Evolutionary conservation across 2,329 filamentous ascomycete genomes (phyloP).

Genomic region (Gremmenia infestans): DNA sequence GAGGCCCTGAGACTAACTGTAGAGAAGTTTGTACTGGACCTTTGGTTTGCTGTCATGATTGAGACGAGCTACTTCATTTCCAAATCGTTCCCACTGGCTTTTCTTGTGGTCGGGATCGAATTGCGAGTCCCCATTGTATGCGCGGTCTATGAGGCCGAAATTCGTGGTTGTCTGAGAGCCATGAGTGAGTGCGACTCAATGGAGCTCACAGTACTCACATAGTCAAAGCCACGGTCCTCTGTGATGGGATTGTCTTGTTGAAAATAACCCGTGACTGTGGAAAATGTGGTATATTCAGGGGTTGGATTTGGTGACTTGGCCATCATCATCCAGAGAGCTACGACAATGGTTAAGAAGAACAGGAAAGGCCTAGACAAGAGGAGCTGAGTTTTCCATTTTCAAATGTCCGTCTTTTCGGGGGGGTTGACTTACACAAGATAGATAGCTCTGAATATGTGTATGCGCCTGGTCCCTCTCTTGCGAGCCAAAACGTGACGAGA

Average conservation of each 20-base stretch:
- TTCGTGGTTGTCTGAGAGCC: constrained; percentile 49
- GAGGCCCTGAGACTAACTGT: constrained; percentile 31
- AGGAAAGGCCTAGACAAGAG: constrained; percentile 18
- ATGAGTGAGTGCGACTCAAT: background rate
- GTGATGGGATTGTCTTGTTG: constrained; percentile 58
- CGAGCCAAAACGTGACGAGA: background rate
- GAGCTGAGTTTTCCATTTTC: background rate
- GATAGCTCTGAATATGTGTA: constrained; percentile 2
- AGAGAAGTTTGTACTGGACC: constrained; percentile 60
- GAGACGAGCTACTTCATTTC: constrained; percentile 49
- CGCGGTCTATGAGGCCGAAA: constrained; percentile 60
- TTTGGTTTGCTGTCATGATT: constrained; percentile 42
- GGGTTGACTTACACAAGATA: constrained; percentile 7
- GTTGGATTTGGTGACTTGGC: constrained; percentile 12
- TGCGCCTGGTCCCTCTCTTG: background rate
- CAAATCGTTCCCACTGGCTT: constrained; percentile 63
- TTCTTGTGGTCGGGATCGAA: constrained; percentile 36
- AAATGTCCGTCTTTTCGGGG: background rate
- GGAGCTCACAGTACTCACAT: constrained; percentile 41
- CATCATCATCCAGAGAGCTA: constrained; percentile 24
- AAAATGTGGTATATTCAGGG: constrained; percentile 44
- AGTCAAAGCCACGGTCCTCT: constrained; percentile 55
- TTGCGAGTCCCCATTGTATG: constrained; percentile 50
- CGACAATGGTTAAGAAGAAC: constrained; percentile 21
- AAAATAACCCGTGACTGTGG: constrained; percentile 58